Evolutionary conservation across 2,329 filamentous ascomycete species (phyloP).

Genomic region (Myriosclerotinia scirpicola): DNA sequence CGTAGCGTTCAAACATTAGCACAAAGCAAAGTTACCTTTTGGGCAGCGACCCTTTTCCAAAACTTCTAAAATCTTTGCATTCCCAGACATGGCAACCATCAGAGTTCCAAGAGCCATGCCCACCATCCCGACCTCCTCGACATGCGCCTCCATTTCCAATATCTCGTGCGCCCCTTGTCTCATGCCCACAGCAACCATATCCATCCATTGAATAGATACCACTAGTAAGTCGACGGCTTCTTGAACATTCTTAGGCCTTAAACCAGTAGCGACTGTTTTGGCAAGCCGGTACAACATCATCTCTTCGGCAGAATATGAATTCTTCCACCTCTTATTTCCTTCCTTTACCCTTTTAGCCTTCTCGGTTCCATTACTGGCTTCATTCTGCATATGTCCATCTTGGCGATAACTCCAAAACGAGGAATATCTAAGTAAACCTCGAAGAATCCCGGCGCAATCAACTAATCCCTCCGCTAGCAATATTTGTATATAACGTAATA

Average conservation of each 20-base stretch:
- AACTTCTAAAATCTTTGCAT: conserved; percentile 53
- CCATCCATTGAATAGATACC: conserved; percentile 59
- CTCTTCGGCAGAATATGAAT: conserved; percentile 51
- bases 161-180: conserved; percentile 50
- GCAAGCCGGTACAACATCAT: conserved; percentile 40
- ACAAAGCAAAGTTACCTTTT: conserved; percentile 42
- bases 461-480: conserved; percentile 54
- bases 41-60: conserved; percentile 52
- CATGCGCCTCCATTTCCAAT: conserved; percentile 45
- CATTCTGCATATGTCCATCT: conserved; percentile 20
- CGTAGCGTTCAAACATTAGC: not conserved
- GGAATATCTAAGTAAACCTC: conserved; percentile 56
- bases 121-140: conserved; percentile 59
- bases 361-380: conserved; percentile 31
- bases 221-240: conserved; percentile 53
- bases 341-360: conserved; percentile 22
- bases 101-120: conserved; percentile 65
- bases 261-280: conserved; percentile 46
- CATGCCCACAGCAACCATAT: conserved; percentile 51
- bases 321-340: conserved; percentile 49
- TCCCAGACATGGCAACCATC: conserved; percentile 61
- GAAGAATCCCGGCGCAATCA: conserved; percentile 55
- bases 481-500: conserved; percentile 58
- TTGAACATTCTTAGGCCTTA: conserved; percentile 47
- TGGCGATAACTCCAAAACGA: conserved; percentile 30